Evolutionary conservation across 83 land plant genomes (phyloP).

Genomic region (Thuja plicata): DNA sequence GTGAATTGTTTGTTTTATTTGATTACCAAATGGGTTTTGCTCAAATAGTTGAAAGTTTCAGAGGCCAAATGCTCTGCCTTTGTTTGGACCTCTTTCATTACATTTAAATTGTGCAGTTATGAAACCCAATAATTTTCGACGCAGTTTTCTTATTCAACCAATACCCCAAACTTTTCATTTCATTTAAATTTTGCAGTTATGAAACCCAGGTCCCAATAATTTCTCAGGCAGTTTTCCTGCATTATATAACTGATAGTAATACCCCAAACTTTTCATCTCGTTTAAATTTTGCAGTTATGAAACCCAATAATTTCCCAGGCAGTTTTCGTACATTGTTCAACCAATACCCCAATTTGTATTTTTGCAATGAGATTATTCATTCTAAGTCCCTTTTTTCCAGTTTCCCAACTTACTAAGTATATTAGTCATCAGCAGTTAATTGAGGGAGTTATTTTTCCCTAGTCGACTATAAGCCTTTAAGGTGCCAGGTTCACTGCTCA

Average conservation of each 20-base stretch:
- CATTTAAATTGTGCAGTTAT: background rate
- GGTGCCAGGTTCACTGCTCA: background rate
- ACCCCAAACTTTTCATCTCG: background rate
- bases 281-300: background rate
- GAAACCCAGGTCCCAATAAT: background rate
- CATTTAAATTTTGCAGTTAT: background rate
- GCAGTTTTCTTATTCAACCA: background rate
- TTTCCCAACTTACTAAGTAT: background rate
- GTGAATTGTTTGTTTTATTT: no score
- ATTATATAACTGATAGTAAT: no score
- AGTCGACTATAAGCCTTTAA: no score
- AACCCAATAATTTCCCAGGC: background rate
- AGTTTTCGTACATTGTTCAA: background rate
- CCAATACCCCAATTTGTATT: background rate
- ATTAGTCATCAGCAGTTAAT: background rate
- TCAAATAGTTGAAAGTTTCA: background rate
- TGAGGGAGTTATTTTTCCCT: background rate
- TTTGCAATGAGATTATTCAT: background rate
- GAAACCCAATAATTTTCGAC: background rate
- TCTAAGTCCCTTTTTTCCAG: background rate
- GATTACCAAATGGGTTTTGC: background rate
- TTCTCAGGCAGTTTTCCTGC: background rate
- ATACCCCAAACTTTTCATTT: background rate
- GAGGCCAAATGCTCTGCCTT: background rate
- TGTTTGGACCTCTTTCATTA: background rate